Percentiles rank a stretch among this genome's conserved stretches.
phyloP scores from a whole-genome alignment of 768 basidiomycete species.

The Termitomyces sp. region DNA sequence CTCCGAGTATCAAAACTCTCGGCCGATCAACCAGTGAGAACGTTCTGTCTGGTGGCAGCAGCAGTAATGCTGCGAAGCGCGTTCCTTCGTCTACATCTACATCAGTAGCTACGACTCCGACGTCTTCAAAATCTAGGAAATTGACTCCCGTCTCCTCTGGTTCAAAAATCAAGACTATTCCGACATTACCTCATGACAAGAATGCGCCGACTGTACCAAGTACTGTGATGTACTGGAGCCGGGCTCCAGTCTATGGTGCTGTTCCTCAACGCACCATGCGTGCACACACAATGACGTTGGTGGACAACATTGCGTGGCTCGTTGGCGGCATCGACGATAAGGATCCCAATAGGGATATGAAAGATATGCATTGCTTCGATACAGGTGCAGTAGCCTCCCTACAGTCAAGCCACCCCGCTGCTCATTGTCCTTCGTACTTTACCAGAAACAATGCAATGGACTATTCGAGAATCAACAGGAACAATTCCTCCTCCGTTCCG shows the following conservation, averaged over 20 bases:
- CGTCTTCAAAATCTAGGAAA: conserved; percentile 19
- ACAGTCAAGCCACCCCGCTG: background rate
- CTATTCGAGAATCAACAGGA: conserved; percentile 70
- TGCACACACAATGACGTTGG: conserved; percentile 79
- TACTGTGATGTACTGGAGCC: conserved; percentile 82
- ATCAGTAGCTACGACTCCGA: conserved; percentile 1
- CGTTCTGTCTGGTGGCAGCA: conserved; percentile 1
- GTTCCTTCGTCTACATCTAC: conserved; percentile 16
- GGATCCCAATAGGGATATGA: conserved; percentile 66
- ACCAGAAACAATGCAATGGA: conserved; percentile 87
- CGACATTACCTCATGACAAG: conserved; percentile 56
- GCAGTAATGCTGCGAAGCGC: conserved; percentile 9
- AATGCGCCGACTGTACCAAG: conserved; percentile 57
- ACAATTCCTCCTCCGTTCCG: conserved; percentile 77
- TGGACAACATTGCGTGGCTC: conserved; percentile 80
- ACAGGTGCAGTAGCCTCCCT: conserved; percentile 43
- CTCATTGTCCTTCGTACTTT: background rate
- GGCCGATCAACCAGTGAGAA: conserved; percentile 17
- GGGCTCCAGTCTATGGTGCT: conserved; percentile 70
- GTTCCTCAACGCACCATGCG: conserved; percentile 67
- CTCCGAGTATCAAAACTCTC: conserved; percentile 30
- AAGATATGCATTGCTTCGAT: conserved; percentile 82
- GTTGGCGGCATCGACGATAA: conserved; percentile 87
- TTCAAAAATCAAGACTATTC: conserved; percentile 38
- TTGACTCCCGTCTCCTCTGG: conserved; percentile 13